These are phyloP conservation scores for Cladosporium sp. DNA, from an alignment of 2,329 filamentous ascomycete genomes.

Conservation along the genomic window DNA sequence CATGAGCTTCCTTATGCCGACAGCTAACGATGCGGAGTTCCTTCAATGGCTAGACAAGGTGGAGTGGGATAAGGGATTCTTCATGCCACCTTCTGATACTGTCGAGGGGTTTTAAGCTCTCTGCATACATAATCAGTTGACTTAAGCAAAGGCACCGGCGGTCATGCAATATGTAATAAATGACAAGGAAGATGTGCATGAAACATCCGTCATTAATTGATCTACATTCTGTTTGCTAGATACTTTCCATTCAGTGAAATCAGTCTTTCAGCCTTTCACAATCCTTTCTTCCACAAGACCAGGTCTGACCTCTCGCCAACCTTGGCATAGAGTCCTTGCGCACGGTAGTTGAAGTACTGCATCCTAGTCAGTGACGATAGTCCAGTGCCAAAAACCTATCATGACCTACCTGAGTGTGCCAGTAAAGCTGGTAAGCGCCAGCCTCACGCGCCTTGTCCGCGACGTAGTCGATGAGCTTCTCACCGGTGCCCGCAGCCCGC, in stretches of 20 bases:
- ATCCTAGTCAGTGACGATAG: background rate
- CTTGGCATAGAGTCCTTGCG: constrained; percentile 19
- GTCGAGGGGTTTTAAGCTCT: constrained; percentile 6
- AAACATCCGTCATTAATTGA: too few species aligned
- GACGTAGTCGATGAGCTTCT: constrained; percentile 76
- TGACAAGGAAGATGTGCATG: background rate
- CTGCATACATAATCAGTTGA: too few species aligned
- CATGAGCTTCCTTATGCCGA: constrained; percentile 39
- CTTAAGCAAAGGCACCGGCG: background rate
- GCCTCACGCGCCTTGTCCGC: constrained; percentile 51
- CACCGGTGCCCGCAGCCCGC: constrained; percentile 51
- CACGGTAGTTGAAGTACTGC: constrained; percentile 22
- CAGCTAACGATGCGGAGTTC: constrained; percentile 47
- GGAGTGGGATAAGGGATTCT: constrained; percentile 29
- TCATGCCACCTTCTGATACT: constrained; percentile 12
- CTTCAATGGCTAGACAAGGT: constrained; percentile 48
- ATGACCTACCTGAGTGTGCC: constrained; percentile 18
- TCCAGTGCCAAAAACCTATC: background rate
- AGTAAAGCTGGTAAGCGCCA: constrained; percentile 20
- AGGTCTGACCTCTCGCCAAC: constrained; percentile 21
- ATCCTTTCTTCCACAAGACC: constrained; percentile 17
- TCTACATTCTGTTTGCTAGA: background rate
- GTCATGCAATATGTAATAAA: background rate
- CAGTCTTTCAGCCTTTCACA: background rate
- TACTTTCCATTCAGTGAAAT: background rate